A percentile compares a stretch with the other conserved stretches of the same genome.
Evolutionary conservation across 2,329 filamentous ascomycete genomes (phyloP).

Genomic region (Tolypocladium paradoxum): DNA sequence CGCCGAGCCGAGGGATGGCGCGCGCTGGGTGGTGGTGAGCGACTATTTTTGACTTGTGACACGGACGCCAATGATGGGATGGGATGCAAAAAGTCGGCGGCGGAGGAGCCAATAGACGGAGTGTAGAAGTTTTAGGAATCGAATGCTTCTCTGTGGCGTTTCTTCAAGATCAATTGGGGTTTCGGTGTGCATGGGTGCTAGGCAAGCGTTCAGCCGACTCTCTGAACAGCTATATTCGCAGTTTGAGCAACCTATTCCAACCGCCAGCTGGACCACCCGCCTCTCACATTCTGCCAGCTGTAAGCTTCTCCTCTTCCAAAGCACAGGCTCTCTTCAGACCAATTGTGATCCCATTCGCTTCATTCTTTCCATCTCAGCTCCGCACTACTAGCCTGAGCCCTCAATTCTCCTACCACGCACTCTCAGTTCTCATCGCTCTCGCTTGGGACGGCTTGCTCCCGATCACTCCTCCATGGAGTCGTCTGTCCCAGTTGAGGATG

Average conservation of each 20-base stretch:
- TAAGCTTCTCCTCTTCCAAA: neutral
- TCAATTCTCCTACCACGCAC: too few relatives aligned
- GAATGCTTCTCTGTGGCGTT: neutral
- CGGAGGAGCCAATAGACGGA: conserved; percentile 5
- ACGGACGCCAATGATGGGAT: neutral
- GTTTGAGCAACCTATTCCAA: too few relatives aligned
- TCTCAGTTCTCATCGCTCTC: neutral
- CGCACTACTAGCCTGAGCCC: neutral
- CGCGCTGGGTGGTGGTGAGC: neutral
- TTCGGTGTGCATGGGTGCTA: neutral
- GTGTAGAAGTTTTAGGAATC: conserved; percentile 4
- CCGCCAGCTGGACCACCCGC: neutral
- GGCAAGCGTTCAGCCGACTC: neutral
- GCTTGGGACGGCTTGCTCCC: neutral
- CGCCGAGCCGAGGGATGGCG: neutral
- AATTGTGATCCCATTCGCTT: neutral
- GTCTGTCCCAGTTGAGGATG: neutral
- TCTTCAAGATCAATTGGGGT: neutral
- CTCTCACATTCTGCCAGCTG: neutral
- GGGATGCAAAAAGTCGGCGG: neutral
- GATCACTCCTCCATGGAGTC: neutral
- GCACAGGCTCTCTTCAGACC: neutral
- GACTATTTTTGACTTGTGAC: neutral
- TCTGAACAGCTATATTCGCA: neutral
- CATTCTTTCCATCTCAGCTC: neutral